Evolutionary conservation across 805 yeast species (phyloP).

Genomic region (Cyberlindnera bimundalis): DNA sequence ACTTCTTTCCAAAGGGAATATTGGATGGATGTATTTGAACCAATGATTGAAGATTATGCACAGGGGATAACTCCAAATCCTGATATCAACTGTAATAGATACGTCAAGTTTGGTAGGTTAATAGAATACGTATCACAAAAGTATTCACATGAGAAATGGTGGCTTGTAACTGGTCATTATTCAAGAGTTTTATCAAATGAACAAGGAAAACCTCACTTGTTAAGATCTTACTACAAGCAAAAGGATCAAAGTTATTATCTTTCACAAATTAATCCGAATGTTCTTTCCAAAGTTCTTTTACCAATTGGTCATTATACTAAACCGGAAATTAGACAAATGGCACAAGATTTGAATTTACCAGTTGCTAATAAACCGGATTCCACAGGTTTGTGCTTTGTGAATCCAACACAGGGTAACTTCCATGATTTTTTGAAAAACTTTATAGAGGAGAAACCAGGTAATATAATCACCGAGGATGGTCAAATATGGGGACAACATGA

Average conservation of each 20-base stretch:
- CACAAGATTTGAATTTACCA: conserved; percentile 47
- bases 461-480: conserved; percentile 74
- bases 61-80: conserved; percentile 90
- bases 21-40: conserved; percentile 89
- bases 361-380: conserved; percentile 87
- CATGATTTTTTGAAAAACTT: conserved; percentile 73
- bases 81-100: conserved; percentile 81
- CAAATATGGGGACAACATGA: conserved; percentile 73
- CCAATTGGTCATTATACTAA: conserved; percentile 82
- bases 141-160: conserved; percentile 47
- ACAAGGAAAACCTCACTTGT: conserved; percentile 39
- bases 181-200: conserved; percentile 46
- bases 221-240: conserved; percentile 51
- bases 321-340: conserved; percentile 69
- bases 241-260: conserved; percentile 94
- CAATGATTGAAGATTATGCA: conserved; percentile 76
- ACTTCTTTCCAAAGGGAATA: conserved; percentile 87
- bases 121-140: conserved; percentile 46
- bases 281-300: conserved; percentile 52
- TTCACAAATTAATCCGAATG: conserved; percentile 54
- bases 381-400: conserved; percentile 91
- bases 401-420: conserved; percentile 61
- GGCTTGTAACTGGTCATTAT: conserved; percentile 91
- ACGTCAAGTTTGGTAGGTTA: conserved; percentile 84
- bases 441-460: conserved; percentile 69